A percentile compares a stretch with the other conserved stretches of the same genome.
These are phyloP conservation scores for Candida nemodendra DNA, from an alignment of 805 yeast species.

Conservation along the genomic window DNA sequence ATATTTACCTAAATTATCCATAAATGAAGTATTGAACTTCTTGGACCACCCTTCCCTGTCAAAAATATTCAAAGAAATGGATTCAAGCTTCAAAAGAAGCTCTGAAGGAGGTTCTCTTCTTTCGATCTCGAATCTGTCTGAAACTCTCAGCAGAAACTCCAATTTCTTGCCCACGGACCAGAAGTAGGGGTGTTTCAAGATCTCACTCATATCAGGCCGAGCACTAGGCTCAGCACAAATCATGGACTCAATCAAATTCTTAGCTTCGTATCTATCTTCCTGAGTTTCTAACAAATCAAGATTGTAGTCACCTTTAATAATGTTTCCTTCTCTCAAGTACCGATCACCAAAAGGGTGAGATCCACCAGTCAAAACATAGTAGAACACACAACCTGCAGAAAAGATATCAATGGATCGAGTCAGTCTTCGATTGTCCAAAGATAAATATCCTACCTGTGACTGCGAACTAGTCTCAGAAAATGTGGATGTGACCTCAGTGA, in stretches of 20 bases:
- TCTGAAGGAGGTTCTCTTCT: constrained; percentile 70
- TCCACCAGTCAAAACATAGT: constrained; percentile 79
- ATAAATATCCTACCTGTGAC: constrained; percentile 1
- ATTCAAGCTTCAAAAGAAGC: constrained; percentile 54
- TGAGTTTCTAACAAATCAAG: constrained; percentile 44
- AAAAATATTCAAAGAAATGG: constrained; percentile 67
- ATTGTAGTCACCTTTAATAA: constrained; percentile 62
- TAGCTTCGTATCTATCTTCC: constrained; percentile 60
- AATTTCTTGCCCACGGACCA: constrained; percentile 76
- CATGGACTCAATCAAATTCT: constrained; percentile 72
- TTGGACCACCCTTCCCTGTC: constrained; percentile 73
- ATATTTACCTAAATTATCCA: constrained; percentile 85
- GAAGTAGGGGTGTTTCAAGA: constrained; percentile 84
- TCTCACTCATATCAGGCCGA: constrained; percentile 68
- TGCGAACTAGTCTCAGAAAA: constrained; percentile 5
- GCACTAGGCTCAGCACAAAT: constrained; percentile 59
- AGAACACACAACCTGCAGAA: constrained; percentile 92
- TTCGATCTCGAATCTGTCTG: constrained; percentile 92
- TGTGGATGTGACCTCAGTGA: constrained; percentile 22
- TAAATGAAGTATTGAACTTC: constrained; percentile 67
- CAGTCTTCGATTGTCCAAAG: constrained; percentile 48
- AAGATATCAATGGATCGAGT: constrained; percentile 92
- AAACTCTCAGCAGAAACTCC: constrained; percentile 80
- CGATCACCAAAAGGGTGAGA: constrained; percentile 94
- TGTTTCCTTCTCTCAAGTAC: constrained; percentile 84